These are phyloP conservation scores for Globisporangium polare DNA, from an alignment of 352 stramenopile species.

Conservation along the genomic window DNA sequence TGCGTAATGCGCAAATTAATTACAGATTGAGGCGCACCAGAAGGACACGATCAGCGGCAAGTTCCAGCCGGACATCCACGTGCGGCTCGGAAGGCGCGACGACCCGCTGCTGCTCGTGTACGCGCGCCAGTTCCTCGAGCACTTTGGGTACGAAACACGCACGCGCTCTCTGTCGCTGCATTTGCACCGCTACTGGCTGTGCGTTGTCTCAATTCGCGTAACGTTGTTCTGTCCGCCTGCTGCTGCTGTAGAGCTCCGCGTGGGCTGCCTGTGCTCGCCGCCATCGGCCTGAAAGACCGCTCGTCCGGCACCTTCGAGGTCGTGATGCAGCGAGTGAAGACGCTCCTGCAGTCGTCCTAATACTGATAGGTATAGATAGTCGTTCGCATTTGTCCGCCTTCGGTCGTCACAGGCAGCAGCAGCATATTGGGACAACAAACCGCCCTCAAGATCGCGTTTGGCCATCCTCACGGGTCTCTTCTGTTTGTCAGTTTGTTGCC, in stretches of 20 bases:
- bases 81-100: slow-evolving; percentile 71
- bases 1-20: background rate
- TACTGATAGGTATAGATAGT: background rate
- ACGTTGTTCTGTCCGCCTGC: slow-evolving; percentile 2
- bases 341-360: slow-evolving; percentile 21
- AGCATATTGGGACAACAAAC: too few species aligned
- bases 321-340: slow-evolving; percentile 62
- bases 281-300: slow-evolving; percentile 75
- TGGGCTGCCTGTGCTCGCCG: slow-evolving; percentile 62
- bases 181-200: too few species aligned
- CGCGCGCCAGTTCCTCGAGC: slow-evolving; percentile 75
- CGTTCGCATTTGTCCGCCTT: too few species aligned
- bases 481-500: too few species aligned
- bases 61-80: slow-evolving; percentile 70
- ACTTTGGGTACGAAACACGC: slow-evolving; percentile 83
- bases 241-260: slow-evolving; percentile 39
- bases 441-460: too few species aligned
- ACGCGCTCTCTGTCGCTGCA: too few species aligned
- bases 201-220: background rate
- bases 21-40: slow-evolving; percentile 66
- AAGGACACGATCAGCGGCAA: slow-evolving; percentile 78
- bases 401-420: too few species aligned
- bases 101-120: slow-evolving; percentile 84
- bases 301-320: slow-evolving; percentile 68
- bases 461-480: too few species aligned